Conservation (phyloP, 1,139 yeast species). For the Yamadazyma epiphylla region DNA sequence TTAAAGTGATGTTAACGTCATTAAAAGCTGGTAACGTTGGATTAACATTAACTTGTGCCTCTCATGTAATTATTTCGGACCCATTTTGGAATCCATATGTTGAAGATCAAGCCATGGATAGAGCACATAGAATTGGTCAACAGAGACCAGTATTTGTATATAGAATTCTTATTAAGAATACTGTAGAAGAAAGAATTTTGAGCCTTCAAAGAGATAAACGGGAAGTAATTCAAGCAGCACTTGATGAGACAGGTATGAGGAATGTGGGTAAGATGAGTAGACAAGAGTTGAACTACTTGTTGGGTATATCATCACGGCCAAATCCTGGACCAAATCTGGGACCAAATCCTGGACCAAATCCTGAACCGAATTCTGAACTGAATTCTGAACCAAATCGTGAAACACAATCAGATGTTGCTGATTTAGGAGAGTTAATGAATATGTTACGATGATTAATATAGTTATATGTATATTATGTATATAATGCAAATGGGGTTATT, state of each 20-base stretch:
- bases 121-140: slow-evolving; percentile 94
- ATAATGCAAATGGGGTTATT: not conserved
- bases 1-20: slow-evolving; percentile 62
- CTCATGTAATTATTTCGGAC: slow-evolving; percentile 84
- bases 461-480: not conserved
- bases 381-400: not conserved
- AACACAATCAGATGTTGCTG: too few species aligned
- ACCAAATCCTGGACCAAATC: too few species aligned
- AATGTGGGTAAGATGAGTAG: slow-evolving; percentile 63
- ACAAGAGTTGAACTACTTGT: slow-evolving; percentile 71
- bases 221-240: slow-evolving; percentile 72
- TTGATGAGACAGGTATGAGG: slow-evolving; percentile 67
- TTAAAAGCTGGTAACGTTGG: slow-evolving; percentile 94
- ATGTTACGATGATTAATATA: too few species aligned
- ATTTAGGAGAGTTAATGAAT: too few species aligned
- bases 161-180: slow-evolving; percentile 57
- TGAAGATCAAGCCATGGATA: slow-evolving; percentile 93
- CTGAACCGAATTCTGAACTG: too few species aligned
- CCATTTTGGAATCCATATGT: slow-evolving; percentile 98
- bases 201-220: slow-evolving; percentile 71
- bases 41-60: slow-evolving; percentile 86
- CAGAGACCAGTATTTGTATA: slow-evolving; percentile 69
- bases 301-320: slow-evolving; percentile 51
- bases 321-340: slow-evolving; percentile 5
- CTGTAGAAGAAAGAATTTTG: slow-evolving; percentile 86